These are phyloP conservation scores for Austroboletus rostrupii DNA, from an alignment of 1,284 basidiomycete genomes.

Conservation along the genomic window DNA sequence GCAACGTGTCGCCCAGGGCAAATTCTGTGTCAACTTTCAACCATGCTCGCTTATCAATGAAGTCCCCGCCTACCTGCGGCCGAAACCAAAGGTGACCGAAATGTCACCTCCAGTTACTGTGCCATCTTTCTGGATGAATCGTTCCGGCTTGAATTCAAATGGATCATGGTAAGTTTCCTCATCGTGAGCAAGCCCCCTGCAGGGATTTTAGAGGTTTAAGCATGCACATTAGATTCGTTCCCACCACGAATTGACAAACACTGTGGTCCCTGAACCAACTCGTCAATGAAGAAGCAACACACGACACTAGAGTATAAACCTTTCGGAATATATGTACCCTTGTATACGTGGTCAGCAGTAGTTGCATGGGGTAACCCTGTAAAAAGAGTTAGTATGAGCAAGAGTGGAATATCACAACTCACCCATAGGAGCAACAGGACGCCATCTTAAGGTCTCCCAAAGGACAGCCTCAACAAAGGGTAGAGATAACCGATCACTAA, in stretches of 20 bases:
- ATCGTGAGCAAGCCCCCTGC: constrained; percentile 46
- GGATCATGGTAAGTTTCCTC: constrained; percentile 40
- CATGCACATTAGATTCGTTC: not conserved
- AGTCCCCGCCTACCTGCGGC: constrained; percentile 32
- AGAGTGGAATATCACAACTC: constrained; percentile 10
- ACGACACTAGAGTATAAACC: constrained; percentile 11
- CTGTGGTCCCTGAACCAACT: constrained; percentile 29
- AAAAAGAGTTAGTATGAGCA: not conserved
- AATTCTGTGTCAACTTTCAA: constrained; percentile 9
- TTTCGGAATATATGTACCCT: constrained; percentile 41
- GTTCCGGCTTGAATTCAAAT: constrained; percentile 40
- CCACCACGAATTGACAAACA: constrained; percentile 47
- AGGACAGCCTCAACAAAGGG: constrained; percentile 47
- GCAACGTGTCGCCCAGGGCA: constrained; percentile 38
- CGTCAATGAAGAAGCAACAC: not conserved
- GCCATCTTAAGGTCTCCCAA: constrained; percentile 51
- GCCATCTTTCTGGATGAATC: constrained; percentile 32
- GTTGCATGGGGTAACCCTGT: constrained; percentile 43
- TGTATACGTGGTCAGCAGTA: constrained; percentile 40
- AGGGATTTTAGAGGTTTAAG: not conserved
- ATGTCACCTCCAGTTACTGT: constrained; percentile 32
- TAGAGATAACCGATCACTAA: constrained; percentile 37
- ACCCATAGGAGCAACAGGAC: constrained; percentile 47
- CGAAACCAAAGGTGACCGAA: constrained; percentile 42
- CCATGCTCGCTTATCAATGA: not conserved